Evolutionary conservation across 2,329 filamentous ascomycete species (phyloP).

Genomic region (Fusarium sp.): DNA sequence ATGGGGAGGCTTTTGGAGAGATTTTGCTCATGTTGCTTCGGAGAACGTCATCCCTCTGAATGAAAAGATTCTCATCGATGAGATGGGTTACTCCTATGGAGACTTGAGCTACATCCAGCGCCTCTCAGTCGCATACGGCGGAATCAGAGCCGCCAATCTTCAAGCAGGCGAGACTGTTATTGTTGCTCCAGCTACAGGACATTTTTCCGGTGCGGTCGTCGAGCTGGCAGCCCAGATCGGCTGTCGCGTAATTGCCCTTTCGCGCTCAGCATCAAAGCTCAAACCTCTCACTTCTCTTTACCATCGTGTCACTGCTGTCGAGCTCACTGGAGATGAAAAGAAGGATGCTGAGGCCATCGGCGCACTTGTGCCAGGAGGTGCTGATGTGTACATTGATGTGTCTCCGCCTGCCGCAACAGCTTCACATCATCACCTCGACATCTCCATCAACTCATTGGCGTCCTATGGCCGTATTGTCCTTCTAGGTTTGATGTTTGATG

Average conservation of each 20-base stretch:
- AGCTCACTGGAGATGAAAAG: constrained; percentile 14
- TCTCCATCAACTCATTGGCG: background rate
- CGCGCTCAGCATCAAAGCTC: constrained; percentile 5
- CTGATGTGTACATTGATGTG: constrained; percentile 27
- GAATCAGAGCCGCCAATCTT: constrained; percentile 7
- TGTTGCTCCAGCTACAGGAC: constrained; percentile 24
- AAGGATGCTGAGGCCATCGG: constrained; percentile 1
- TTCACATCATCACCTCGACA: constrained; percentile 5
- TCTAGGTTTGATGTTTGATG: constrained; percentile 15
- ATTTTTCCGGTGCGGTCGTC: constrained; percentile 28
- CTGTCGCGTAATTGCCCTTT: constrained; percentile 29
- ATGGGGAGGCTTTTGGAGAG: constrained; percentile 27
- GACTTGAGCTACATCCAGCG: constrained; percentile 31
- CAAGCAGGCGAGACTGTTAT: constrained; percentile 20
- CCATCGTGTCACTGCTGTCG: background rate
- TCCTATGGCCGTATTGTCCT: background rate
- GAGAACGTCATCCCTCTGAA: constrained; percentile 23
- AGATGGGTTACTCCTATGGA: constrained; percentile 25
- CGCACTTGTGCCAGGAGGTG: background rate
- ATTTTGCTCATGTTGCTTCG: background rate
- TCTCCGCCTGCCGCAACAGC: constrained; percentile 21
- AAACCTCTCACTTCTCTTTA: constrained; percentile 7
- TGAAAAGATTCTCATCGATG: background rate
- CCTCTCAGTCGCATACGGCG: constrained; percentile 22
- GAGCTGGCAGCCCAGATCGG: constrained; percentile 30